These are phyloP conservation scores for Agarophyton chilense DNA, from an alignment of 23 red algal species.

Conservation along the genomic window DNA sequence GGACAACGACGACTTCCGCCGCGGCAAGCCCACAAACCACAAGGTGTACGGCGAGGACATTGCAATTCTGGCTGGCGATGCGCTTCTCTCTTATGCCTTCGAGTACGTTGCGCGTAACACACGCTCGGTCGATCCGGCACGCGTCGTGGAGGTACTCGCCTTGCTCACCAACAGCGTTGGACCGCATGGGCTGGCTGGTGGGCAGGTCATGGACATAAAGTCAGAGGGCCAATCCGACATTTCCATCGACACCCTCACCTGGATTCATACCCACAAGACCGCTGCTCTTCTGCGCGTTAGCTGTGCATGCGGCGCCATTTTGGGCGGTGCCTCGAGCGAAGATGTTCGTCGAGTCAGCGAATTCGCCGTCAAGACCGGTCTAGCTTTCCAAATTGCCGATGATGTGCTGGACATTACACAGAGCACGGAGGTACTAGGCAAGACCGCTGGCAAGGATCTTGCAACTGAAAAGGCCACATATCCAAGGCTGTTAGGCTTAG, in stretches of 20 bases:
- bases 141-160: slow-evolving; percentile 76
- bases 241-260: slow-evolving; percentile 76
- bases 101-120: slow-evolving; percentile 89
- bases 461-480: slow-evolving; percentile 92
- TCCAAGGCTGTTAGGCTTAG: slow-evolving; percentile 90
- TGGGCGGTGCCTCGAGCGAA: slow-evolving; percentile 82
- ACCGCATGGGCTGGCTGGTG: slow-evolving; percentile 85
- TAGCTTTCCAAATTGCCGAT: slow-evolving; percentile 98
- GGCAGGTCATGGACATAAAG: slow-evolving; percentile 95
- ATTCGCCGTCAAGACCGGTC: slow-evolving; percentile 92
- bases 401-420: slow-evolving; percentile 94
- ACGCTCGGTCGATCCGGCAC: slow-evolving; percentile 46
- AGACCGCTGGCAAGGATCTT: slow-evolving; percentile 96
- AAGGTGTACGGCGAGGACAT: slow-evolving; percentile 96
- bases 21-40: slow-evolving; percentile 96
- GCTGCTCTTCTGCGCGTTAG: slow-evolving; percentile 86
- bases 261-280: slow-evolving; percentile 99
- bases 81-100: slow-evolving; percentile 86
- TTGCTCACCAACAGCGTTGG: slow-evolving; percentile 80
- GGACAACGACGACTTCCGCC: slow-evolving; percentile 96
- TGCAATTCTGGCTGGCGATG: slow-evolving; percentile 97
- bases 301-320: slow-evolving; percentile 81
- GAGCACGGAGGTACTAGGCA: slow-evolving; percentile 86
- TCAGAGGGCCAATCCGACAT: slow-evolving; percentile 82
- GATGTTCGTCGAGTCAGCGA: slow-evolving; percentile 78